Evolutionary conservation across 2,329 filamentous ascomycete genomes (phyloP).

Genomic region (Talaromyces albobiverticillius): DNA sequence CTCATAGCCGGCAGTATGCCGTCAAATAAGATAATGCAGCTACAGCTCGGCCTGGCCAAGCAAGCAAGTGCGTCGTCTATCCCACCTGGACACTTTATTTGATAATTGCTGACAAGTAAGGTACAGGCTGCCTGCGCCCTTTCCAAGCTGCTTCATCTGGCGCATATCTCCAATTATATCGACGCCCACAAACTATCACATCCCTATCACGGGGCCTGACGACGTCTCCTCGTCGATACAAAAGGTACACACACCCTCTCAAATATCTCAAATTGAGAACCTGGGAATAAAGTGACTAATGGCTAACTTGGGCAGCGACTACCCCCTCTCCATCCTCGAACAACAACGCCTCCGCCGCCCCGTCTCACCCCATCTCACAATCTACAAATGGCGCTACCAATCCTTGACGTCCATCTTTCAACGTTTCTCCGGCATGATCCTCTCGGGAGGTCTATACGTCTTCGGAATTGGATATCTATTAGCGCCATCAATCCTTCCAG

Average conservation of each 20-base stretch:
- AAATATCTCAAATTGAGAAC: no score
- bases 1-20: not conserved
- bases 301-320: constrained; percentile 14
- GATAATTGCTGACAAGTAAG: not conserved
- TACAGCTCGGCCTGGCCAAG: constrained; percentile 1
- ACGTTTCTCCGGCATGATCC: constrained; percentile 75
- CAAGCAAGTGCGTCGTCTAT: not conserved
- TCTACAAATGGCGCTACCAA: constrained; percentile 84
- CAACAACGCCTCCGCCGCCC: constrained; percentile 78
- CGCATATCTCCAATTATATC: no score
- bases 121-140: not conserved
- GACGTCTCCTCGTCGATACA: not conserved
- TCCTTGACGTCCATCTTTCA: constrained; percentile 74
- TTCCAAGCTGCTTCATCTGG: not conserved
- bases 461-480: constrained; percentile 79
- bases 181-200: no score
- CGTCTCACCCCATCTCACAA: constrained; percentile 76
- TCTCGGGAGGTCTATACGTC: constrained; percentile 73
- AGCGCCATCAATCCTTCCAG: constrained; percentile 68
- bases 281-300: no score
- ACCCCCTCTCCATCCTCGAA: constrained; percentile 51
- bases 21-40: not conserved
- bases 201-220: not conserved
- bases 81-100: not conserved
- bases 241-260: not conserved